These are phyloP conservation scores for Aeminium ludgeri DNA, from an alignment of 495 filamentous ascomycete genomes.

Conservation along the genomic window DNA sequence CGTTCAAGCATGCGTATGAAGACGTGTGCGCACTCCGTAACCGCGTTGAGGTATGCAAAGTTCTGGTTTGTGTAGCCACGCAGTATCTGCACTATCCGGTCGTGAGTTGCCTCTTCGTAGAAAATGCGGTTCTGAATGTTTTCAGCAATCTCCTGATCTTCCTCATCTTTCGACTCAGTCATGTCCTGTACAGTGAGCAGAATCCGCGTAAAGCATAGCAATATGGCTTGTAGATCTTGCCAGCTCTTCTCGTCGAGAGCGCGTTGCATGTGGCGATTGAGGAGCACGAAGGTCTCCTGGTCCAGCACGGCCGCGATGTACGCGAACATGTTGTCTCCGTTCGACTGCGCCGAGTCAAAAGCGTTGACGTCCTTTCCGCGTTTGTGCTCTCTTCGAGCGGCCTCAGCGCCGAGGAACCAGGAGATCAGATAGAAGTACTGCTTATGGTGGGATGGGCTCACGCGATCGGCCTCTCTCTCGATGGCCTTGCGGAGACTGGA, in stretches of 20 bases:
- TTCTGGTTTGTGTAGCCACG: slow-evolving; percentile 82
- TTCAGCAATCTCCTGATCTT: slow-evolving; percentile 94
- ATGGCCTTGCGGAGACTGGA: slow-evolving; percentile 71
- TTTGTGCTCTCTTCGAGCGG: slow-evolving; percentile 42
- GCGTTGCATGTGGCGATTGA: slow-evolving; percentile 68
- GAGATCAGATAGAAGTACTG: slow-evolving; percentile 88
- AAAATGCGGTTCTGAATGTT: slow-evolving; percentile 95
- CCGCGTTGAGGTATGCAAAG: slow-evolving; percentile 82
- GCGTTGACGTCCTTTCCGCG: slow-evolving; percentile 5
- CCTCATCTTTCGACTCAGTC: slow-evolving; percentile 65
- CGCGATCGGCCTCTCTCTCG: slow-evolving; percentile 75
- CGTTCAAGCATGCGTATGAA: slow-evolving; percentile 83
- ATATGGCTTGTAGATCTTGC: slow-evolving; percentile 70
- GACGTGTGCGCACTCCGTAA: slow-evolving; percentile 79
- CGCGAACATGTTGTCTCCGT: slow-evolving; percentile 55
- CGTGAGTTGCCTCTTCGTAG: slow-evolving; percentile 90
- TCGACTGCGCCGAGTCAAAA: slow-evolving; percentile 3
- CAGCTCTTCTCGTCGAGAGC: slow-evolving; percentile 67
- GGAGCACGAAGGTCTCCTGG: slow-evolving; percentile 76
- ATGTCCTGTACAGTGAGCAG: slow-evolving; percentile 93
- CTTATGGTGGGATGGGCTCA: slow-evolving; percentile 48
- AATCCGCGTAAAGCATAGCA: slow-evolving; percentile 77
- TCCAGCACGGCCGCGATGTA: slow-evolving; percentile 78
- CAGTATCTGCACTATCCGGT: slow-evolving; percentile 60
- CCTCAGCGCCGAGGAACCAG: slow-evolving; percentile 90